phyloP scores from a whole-genome alignment of 176 grass and related monocot species.

The Puccinellia tenuiflora region DNA sequence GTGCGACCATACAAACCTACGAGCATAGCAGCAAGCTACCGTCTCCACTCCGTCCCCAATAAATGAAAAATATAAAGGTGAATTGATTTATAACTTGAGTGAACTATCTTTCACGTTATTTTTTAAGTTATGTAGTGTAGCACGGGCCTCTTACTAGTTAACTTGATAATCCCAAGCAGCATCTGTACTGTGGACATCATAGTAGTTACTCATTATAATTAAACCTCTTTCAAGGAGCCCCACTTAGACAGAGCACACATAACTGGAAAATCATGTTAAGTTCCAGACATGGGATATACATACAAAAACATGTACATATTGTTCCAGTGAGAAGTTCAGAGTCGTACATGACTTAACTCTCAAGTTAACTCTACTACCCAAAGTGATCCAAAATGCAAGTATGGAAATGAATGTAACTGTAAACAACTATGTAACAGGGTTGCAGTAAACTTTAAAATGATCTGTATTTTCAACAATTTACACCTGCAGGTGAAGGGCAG shows the following conservation, averaged over 20 bases:
- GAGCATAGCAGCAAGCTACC: neutral
- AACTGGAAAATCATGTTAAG: neutral
- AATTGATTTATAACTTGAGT: neutral
- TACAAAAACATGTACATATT: neutral
- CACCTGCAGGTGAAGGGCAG: constrained; percentile 74
- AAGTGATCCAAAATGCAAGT: neutral
- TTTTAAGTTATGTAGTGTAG: neutral
- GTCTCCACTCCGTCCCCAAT: neutral
- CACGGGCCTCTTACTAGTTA: neutral
- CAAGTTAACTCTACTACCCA: neutral
- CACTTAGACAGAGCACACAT: neutral
- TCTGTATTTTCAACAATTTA: neutral
- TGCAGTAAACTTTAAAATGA: neutral
- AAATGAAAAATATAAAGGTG: neutral
- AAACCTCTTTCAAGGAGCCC: neutral
- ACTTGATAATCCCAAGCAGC: neutral
- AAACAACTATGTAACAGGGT: neutral
- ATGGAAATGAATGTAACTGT: neutral
- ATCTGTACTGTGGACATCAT: neutral
- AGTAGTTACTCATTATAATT: neutral
- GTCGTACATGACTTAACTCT: neutral
- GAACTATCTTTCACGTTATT: neutral
- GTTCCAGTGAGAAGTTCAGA: neutral
- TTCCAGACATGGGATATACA: neutral
- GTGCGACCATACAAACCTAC: neutral